Evolutionary conservation across 1,139 yeast species (phyloP).

Genomic region (Geotrichum europaeum): DNA sequence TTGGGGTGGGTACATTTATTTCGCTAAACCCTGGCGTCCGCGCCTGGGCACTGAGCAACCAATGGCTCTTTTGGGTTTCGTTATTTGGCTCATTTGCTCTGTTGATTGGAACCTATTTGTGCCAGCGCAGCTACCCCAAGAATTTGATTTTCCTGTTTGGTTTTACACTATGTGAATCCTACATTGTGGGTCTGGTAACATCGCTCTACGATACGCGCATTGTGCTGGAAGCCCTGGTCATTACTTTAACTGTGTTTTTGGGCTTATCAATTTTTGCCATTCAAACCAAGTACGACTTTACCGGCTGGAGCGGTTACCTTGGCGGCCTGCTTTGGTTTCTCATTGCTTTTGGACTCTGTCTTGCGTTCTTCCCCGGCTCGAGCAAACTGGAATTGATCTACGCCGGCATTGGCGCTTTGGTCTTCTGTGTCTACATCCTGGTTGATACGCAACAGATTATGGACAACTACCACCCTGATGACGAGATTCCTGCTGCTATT

Average conservation of each 20-base stretch:
- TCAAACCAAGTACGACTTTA: constrained; percentile 77
- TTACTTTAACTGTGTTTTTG: constrained; percentile 63
- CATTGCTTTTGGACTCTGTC: constrained; percentile 66
- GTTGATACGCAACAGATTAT: constrained; percentile 79
- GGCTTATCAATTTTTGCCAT: constrained; percentile 75
- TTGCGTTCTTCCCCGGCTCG: constrained; percentile 61
- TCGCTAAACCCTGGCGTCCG: constrained; percentile 45
- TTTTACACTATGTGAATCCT: constrained; percentile 72
- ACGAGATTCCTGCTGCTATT: constrained; percentile 75
- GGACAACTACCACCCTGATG: constrained; percentile 79
- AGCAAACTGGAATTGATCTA: constrained; percentile 54
- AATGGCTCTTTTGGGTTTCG: constrained; percentile 56
- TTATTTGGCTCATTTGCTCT: constrained; percentile 56
- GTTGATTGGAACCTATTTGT: constrained; percentile 53
- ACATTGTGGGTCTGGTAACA: constrained; percentile 63
- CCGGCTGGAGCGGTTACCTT: constrained; percentile 63
- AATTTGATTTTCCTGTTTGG: constrained; percentile 53
- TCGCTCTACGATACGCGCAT: constrained; percentile 58
- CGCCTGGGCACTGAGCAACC: constrained; percentile 54
- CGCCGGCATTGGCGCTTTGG: constrained; percentile 65
- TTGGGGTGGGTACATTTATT: constrained; percentile 53
- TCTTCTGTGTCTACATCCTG: constrained; percentile 67
- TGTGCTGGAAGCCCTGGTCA: constrained; percentile 63
- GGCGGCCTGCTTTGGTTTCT: constrained; percentile 60
- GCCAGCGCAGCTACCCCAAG: constrained; percentile 59